A percentile compares a stretch with the other conserved stretches of the same genome.
Evolutionary conservation across 164 flowering plant genomes (phyloP).

Genomic region (Chimonanthus praecox): DNA sequence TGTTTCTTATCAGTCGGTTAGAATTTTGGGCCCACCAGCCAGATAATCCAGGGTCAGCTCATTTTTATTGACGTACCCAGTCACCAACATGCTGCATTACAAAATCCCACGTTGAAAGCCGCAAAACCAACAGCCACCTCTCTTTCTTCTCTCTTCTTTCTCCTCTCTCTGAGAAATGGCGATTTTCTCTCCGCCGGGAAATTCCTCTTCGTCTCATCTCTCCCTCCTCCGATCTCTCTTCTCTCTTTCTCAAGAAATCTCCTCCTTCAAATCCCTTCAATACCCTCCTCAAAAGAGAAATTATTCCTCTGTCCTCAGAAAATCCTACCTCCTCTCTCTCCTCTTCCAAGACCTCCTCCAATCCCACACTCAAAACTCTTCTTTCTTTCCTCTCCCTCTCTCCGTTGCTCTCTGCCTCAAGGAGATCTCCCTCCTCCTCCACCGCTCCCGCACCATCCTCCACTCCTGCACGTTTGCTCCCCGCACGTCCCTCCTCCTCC

Average conservation of each 20-base stretch:
- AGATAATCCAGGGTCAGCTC: too few species aligned
- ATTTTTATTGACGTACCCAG: too few species aligned
- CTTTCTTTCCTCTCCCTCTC: conserved; percentile 19
- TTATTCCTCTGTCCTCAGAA: conserved; percentile 44
- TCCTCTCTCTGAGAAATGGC: background rate
- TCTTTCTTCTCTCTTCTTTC: background rate
- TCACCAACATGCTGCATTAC: too few species aligned
- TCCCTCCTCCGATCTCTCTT: conserved; percentile 46
- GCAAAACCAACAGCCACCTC: background rate
- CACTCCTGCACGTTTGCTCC: conserved; percentile 49
- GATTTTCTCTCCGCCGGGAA: background rate
- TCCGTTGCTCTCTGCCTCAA: conserved; percentile 57
- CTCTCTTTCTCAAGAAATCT: conserved; percentile 43
- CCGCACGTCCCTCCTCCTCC: conserved; percentile 55
- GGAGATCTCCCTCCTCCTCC: conserved; percentile 65
- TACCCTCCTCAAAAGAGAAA: conserved; percentile 28
- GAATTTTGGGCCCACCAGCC: too few species aligned
- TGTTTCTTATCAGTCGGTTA: too few species aligned
- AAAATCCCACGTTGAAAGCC: too few species aligned
- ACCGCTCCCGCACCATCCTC: conserved; percentile 45
- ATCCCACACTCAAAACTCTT: conserved; percentile 1
- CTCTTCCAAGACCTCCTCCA: conserved; percentile 54
- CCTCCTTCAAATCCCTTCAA: conserved; percentile 29
- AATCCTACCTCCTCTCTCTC: conserved; percentile 35
- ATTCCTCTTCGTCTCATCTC: background rate